Evolutionary conservation across 208 protist genomes (phyloP).

Genomic region (Angomonas deanei): DNA sequence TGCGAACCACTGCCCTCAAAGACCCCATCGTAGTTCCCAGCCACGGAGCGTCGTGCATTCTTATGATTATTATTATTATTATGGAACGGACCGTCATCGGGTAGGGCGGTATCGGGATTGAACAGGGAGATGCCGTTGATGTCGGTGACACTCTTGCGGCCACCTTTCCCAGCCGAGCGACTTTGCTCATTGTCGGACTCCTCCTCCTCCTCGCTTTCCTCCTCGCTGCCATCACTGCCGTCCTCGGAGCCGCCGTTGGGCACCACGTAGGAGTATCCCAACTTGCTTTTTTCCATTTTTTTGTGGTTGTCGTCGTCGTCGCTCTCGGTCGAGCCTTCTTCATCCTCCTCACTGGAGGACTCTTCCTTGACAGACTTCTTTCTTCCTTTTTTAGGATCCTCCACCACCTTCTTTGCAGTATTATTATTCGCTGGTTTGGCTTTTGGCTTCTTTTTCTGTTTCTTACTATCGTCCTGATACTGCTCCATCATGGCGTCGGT

Average conservation of each 20-base stretch:
- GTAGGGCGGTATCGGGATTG: not conserved
- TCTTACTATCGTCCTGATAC: not conserved
- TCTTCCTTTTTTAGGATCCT: no score
- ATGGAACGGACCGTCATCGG: not conserved
- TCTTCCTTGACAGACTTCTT: not conserved
- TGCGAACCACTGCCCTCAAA: not conserved
- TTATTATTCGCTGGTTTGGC: not conserved
- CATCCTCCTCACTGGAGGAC: not conserved
- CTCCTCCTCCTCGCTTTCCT: not conserved
- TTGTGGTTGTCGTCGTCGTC: not conserved
- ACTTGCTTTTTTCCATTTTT: not conserved
- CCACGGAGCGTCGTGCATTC: not conserved
- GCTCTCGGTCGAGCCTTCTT: not conserved
- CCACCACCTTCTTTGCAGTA: no score
- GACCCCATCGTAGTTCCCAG: not conserved
- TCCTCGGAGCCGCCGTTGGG: not conserved
- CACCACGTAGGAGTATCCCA: not conserved
- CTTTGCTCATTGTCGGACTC: no score
- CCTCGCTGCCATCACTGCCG: not conserved
- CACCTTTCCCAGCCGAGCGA: no score
- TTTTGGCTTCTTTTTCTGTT: not conserved
- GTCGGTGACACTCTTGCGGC: not conserved
- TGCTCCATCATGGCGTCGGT: not conserved
- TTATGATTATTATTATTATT: slow-evolving; percentile 7
- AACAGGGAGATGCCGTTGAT: not conserved